Percentiles rank a stretch among this genome's conserved stretches.
phyloP scores from a whole-genome alignment of 2,329 filamentous ascomycete genomes.

The Cyanodermella asteris region DNA sequence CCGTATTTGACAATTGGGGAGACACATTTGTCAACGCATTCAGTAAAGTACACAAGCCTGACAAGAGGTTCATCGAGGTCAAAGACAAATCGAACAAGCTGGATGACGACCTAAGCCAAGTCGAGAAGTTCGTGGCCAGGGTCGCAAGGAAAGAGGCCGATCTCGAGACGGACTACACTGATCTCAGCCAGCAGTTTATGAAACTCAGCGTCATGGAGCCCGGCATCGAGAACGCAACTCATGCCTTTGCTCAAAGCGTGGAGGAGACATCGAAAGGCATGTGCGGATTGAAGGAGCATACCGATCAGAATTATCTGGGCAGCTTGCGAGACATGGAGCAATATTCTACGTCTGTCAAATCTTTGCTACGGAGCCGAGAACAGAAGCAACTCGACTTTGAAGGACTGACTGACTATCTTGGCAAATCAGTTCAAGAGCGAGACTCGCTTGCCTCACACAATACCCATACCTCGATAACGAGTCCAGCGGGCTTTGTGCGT shows the following conservation, averaged over 20 bases:
- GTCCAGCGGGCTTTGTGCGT: slow-evolving; percentile 68
- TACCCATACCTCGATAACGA: slow-evolving; percentile 39
- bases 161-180: slow-evolving; percentile 67
- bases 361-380: slow-evolving; percentile 76
- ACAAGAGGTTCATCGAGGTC: slow-evolving; percentile 85
- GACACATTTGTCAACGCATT: slow-evolving; percentile 96
- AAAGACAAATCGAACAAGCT: slow-evolving; percentile 82
- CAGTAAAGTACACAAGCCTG: slow-evolving; percentile 84
- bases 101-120: slow-evolving; percentile 75
- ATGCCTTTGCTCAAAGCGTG: slow-evolving; percentile 67
- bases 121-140: slow-evolving; percentile 86
- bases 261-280: slow-evolving; percentile 65
- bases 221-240: slow-evolving; percentile 59
- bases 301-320: slow-evolving; percentile 87
- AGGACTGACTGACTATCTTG: slow-evolving; percentile 83
- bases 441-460: slow-evolving; percentile 53
- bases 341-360: slow-evolving; percentile 71
- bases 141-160: slow-evolving; percentile 76
- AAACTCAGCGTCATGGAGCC: slow-evolving; percentile 79
- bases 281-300: slow-evolving; percentile 65
- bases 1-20: slow-evolving; percentile 85
- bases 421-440: slow-evolving; percentile 70
- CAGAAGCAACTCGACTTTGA: slow-evolving; percentile 97
- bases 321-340: slow-evolving; percentile 88
- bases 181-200: slow-evolving; percentile 85